Base-by-base conservation (phyloP, 768 basidiomycete species). In the Rhodotorula kratochvilovae region DNA sequence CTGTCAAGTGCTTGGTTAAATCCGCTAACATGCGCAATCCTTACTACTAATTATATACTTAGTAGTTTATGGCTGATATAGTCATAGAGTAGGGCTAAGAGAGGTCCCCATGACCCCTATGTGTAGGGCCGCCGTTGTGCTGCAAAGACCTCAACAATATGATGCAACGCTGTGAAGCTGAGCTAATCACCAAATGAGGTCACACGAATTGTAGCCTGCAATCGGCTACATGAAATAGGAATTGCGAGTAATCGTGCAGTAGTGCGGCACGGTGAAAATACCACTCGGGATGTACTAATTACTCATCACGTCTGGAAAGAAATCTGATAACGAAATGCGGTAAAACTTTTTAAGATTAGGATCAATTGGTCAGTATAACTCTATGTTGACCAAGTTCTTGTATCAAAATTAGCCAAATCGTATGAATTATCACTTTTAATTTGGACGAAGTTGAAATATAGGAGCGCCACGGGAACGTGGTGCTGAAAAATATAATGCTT, bases 41-140 rank as follows among this genome's bases (percentile, higher is more conserved):
- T 69, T 73, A 70, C 61, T 67, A 63, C 66, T 73, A 76, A 76
- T 76, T 75, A 54, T 69, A 66, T 67, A 73, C 74, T 75, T 72
- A 67, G 65, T 70, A 70, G 56, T 57, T 56, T 57, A 63, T 46
- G 23, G 27, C 43, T 75, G 61, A 66, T 56, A 63, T 70, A 56
- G 53, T 53, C 63, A 67, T 63, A 75, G 61, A 70, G 63, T 66
- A 67, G 76, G 76, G 68, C 68, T 66, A 77, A 68, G 76, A 77
- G 75, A 75, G 76, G 74, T 64, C 76, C 61, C 76, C 75, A 77
- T 77, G 76, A 70, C 76, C 76, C 74, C 75, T 46, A 77, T 77
- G 76, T 63, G 61, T 57, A 73, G 74, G 76, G 76, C 76, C 70
- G 73, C 66, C 72, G 70, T 75, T 72, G 76, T 77, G 76, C 73